Evolutionary conservation across 2,329 filamentous ascomycete genomes (phyloP).

Genomic region (Trichothecium roseum): DNA sequence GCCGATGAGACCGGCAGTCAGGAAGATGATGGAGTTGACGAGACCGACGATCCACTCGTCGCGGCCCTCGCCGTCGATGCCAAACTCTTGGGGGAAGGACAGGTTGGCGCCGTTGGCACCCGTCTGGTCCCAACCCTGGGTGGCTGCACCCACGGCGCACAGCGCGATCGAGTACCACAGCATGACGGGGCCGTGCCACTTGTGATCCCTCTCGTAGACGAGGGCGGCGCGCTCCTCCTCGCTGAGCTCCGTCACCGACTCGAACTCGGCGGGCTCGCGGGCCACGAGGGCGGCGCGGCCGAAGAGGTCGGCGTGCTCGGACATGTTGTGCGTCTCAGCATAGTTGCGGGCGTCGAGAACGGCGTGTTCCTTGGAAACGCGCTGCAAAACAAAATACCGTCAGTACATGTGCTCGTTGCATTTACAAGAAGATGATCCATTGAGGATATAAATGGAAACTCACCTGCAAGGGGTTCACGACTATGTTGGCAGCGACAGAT

Average conservation of each 20-base stretch:
- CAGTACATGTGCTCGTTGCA: background rate
- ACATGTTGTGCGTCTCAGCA: conserved; percentile 33
- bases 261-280: conserved; percentile 12
- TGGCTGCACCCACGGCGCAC: conserved; percentile 45
- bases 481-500: conserved; percentile 18
- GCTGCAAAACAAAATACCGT: conserved; percentile 6
- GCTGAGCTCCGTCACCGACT: conserved; percentile 10
- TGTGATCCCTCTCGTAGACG: conserved; percentile 40
- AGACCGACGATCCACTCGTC: conserved; percentile 27
- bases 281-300: conserved; percentile 17
- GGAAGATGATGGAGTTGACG: conserved; percentile 18
- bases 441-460: conserved; percentile 1
- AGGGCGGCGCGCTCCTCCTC: conserved; percentile 20
- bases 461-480: conserved; percentile 21
- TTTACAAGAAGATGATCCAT: background rate
- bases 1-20: conserved; percentile 41
- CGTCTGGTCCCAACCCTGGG: conserved; percentile 53
- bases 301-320: conserved; percentile 31
- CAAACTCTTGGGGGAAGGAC: conserved; percentile 38
- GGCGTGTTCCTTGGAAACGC: conserved; percentile 11
- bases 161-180: conserved; percentile 32
- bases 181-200: conserved; percentile 37
- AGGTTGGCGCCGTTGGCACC: conserved; percentile 50
- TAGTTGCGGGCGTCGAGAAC: conserved; percentile 34
- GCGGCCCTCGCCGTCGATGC: conserved; percentile 22